phyloP scores from a whole-genome alignment of 106 monocot genomes.

The Narthecium ossifragum region DNA sequence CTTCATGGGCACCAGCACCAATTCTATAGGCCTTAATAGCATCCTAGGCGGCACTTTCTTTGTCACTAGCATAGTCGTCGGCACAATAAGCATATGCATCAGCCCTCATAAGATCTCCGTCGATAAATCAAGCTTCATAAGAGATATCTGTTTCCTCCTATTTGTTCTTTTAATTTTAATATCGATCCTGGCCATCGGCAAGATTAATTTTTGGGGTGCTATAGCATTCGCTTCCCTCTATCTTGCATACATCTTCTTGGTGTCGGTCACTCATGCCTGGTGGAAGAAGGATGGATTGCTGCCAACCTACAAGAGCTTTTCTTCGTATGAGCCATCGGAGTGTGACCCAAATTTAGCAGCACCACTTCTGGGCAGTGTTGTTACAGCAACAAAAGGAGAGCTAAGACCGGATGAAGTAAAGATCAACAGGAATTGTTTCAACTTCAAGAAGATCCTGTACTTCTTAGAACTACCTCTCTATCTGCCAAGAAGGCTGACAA shows the following conservation, averaged over 20 bases:
- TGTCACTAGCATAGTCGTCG: slow-evolving; percentile 37
- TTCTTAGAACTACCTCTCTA: slow-evolving; percentile 33
- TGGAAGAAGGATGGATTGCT: neutral
- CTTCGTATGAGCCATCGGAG: too few species aligned
- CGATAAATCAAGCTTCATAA: slow-evolving; percentile 27
- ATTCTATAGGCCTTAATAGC: slow-evolving; percentile 30
- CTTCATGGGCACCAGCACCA: slow-evolving; percentile 13
- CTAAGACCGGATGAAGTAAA: neutral
- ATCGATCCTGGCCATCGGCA: slow-evolving; percentile 14
- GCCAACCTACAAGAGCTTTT: neutral
- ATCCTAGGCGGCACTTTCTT: slow-evolving; percentile 44
- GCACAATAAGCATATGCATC: slow-evolving; percentile 27
- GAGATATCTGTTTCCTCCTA: slow-evolving; percentile 38
- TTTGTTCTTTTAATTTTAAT: slow-evolving; percentile 14
- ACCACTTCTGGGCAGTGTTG: slow-evolving; percentile 12
- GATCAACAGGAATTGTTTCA: neutral
- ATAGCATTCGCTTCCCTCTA: slow-evolving; percentile 40
- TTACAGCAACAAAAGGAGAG: neutral
- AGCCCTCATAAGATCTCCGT: slow-evolving; percentile 15
- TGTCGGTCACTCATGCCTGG: slow-evolving; percentile 14
- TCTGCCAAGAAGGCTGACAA: slow-evolving; percentile 52
- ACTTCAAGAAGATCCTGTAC: neutral
- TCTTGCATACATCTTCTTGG: slow-evolving; percentile 25
- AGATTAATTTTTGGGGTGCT: slow-evolving; percentile 28
- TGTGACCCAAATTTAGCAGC: too few species aligned